phyloP scores from a whole-genome alignment of 345 rosid species.

The Aquilaria sinensis region DNA sequence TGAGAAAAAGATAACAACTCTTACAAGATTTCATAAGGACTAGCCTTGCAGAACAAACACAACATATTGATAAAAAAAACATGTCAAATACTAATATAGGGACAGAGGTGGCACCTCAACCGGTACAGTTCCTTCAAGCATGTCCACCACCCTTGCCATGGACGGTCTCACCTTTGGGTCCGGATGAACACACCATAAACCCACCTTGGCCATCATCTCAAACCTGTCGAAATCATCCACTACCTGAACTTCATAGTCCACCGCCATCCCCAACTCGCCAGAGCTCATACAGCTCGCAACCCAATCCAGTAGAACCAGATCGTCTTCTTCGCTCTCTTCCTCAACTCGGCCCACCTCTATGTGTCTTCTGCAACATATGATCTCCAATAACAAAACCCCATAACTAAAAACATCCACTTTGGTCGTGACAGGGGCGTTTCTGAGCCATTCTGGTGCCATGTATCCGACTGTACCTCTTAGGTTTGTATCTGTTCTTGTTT shows the following conservation, averaged over 20 bases:
- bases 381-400: constrained; percentile 23
- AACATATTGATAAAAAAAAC: too few species aligned
- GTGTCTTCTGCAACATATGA: constrained; percentile 29
- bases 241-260: constrained; percentile 19
- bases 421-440: constrained; percentile 16
- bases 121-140: constrained; percentile 35
- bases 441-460: constrained; percentile 30
- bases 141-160: constrained; percentile 19
- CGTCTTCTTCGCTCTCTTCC: constrained; percentile 26
- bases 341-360: constrained; percentile 16
- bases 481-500: constrained; percentile 23
- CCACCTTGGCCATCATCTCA: constrained; percentile 22
- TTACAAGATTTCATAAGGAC: too few species aligned
- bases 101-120: constrained; percentile 23
- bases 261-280: constrained; percentile 14
- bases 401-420: constrained; percentile 26
- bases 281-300: constrained; percentile 8
- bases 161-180: constrained; percentile 17
- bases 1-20: too few species aligned
- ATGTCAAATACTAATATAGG: too few species aligned
- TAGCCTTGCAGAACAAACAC: too few species aligned
- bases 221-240: constrained; percentile 16
- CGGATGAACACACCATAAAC: constrained; percentile 23
- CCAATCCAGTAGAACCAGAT: constrained; percentile 21
- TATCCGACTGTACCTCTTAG: constrained; percentile 25